Evolutionary conservation across 1,139 yeast genomes (phyloP).

Genomic region (Yamadazyma taylorii): DNA sequence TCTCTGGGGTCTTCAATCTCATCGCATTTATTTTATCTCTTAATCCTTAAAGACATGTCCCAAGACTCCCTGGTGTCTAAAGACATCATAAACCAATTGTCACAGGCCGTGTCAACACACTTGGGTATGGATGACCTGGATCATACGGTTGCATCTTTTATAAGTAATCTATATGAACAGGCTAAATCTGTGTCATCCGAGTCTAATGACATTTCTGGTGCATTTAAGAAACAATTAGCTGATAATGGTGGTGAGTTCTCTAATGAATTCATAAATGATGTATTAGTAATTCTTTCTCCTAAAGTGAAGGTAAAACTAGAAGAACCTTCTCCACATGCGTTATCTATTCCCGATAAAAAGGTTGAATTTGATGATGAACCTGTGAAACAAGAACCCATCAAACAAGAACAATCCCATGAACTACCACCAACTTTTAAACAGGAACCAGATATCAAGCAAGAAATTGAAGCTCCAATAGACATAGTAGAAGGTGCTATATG

Average conservation of each 20-base stretch:
- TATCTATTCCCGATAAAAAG: constrained; percentile 19
- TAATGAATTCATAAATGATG: constrained; percentile 37
- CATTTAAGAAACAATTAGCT: constrained; percentile 25
- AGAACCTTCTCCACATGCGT: constrained; percentile 11
- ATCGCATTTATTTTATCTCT: constrained; percentile 1
- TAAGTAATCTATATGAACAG: constrained; percentile 47
- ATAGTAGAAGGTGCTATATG: constrained; percentile 35
- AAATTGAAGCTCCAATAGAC: background rate
- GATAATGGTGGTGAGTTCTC: constrained; percentile 66
- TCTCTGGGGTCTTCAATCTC: constrained; percentile 2
- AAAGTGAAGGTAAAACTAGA: background rate
- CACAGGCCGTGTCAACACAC: background rate
- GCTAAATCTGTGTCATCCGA: constrained; percentile 25
- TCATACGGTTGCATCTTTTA: constrained; percentile 55
- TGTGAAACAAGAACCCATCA: constrained; percentile 14
- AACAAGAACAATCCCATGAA: too few relatives aligned
- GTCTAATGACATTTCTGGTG: constrained; percentile 5
- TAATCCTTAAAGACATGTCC: constrained; percentile 1
- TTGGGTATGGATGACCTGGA: constrained; percentile 34
- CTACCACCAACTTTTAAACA: too few relatives aligned
- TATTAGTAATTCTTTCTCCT: constrained; percentile 20
- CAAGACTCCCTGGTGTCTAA: too few relatives aligned
- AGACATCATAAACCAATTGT: too few relatives aligned
- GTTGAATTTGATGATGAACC: constrained; percentile 9
- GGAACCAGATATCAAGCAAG: constrained; percentile 15